Percentiles rank a stretch among this genome's conserved stretches.
Evolutionary conservation across 2,329 filamentous ascomycete species (phyloP).

Genomic region (Fusarium scirpi): DNA sequence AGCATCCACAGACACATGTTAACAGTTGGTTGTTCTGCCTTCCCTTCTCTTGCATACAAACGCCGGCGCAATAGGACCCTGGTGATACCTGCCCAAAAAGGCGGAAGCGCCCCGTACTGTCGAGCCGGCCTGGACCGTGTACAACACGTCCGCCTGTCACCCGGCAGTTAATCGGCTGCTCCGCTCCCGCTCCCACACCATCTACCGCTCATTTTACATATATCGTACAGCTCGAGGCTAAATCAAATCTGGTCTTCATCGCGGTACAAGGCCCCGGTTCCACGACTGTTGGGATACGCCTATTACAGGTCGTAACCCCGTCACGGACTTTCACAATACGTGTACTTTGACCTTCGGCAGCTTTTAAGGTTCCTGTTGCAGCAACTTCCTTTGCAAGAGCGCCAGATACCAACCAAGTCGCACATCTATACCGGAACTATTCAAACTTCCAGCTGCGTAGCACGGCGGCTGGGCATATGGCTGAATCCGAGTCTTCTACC

Average conservation of each 20-base stretch:
- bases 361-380: not conserved
- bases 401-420: not conserved
- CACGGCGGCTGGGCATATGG: slow-evolving; percentile 16
- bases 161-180: slow-evolving; percentile 16
- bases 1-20: slow-evolving; percentile 16
- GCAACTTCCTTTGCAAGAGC: not conserved
- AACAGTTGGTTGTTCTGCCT: not conserved
- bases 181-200: slow-evolving; percentile 28
- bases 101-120: not conserved
- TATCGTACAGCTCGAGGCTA: slow-evolving; percentile 14
- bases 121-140: not conserved
- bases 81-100: not conserved
- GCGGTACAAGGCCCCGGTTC: slow-evolving; percentile 18
- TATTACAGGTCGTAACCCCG: not conserved
- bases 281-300: slow-evolving; percentile 9
- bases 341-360: slow-evolving; percentile 5
- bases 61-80: not conserved
- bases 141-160: not conserved
- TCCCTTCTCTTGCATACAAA: slow-evolving; percentile 5
- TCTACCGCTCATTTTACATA: slow-evolving; percentile 13
- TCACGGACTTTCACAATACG: slow-evolving; percentile 11
- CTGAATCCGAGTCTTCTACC: slow-evolving; percentile 22
- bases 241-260: slow-evolving; percentile 19
- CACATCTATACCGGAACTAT: not conserved
- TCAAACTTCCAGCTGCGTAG: not conserved